A percentile compares a stretch with the other conserved stretches of the same genome.
Conservation (phyloP, 257 asterid genomes). For the Apocynum venetum region DNA sequence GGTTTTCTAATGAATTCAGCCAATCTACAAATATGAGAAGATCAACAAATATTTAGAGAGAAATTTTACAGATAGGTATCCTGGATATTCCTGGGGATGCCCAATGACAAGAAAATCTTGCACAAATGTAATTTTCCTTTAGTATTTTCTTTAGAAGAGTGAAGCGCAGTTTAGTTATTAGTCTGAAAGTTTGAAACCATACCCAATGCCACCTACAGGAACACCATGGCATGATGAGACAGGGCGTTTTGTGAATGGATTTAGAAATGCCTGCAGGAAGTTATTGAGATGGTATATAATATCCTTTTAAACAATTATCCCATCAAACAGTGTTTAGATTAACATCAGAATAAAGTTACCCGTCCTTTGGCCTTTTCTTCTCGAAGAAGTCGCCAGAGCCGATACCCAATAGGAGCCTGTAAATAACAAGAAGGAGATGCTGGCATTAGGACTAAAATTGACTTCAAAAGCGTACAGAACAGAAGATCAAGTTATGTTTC, state of each 20-base stretch:
- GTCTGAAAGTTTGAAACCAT: constrained; percentile 14
- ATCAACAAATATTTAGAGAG: neutral
- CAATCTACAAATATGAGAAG: neutral
- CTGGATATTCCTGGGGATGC: neutral
- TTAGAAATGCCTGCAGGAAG: constrained; percentile 63
- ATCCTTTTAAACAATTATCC: constrained; percentile 9
- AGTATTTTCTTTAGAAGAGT: neutral
- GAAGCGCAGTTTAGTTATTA: neutral
- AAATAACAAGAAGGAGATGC: constrained; percentile 18
- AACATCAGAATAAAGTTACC: constrained; percentile 24
- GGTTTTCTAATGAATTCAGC: neutral
- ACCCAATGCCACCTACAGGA: constrained; percentile 98
- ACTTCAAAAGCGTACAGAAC: neutral
- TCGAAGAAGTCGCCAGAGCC: constrained; percentile 67
- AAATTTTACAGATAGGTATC: neutral
- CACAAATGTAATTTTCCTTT: neutral
- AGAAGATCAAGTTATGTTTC: neutral
- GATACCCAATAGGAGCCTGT: constrained; percentile 90
- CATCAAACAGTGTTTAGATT: neutral
- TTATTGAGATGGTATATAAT: constrained; percentile 13
- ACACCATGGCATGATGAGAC: constrained; percentile 87
- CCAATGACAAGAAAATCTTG: neutral
- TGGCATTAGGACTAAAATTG: neutral
- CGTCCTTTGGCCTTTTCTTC: constrained; percentile 40
- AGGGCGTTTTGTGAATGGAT: constrained; percentile 78